Base-by-base conservation (phyloP, 2,329 filamentous ascomycete genomes). In the Thermomyces lanuginosus region DNA sequence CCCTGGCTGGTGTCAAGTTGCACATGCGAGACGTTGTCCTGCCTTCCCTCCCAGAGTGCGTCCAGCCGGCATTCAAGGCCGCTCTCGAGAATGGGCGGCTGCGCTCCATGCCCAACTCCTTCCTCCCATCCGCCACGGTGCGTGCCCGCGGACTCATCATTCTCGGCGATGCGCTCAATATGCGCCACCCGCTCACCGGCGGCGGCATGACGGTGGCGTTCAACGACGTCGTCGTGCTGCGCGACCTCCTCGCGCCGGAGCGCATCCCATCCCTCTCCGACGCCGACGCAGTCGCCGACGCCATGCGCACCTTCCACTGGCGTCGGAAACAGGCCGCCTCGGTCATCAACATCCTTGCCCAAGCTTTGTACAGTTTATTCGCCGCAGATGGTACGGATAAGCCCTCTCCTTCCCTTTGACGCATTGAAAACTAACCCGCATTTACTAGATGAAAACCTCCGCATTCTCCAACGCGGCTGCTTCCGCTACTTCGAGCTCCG, bases 191-290 rank as follows among this genome's bases (percentile, higher is more conserved):
- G 2, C 66, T 98, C 8, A 98, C 89, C 0, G 89, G 89, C 28
- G 89, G 89, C 38, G 89, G 89, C 42, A 98, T 98, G 89, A 95
- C 86, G 0, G 89, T 95, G 2, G 89, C 82, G 1, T 78, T 98
- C 53, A 92, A 86, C 56, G 89, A 98, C 46, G 84, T 80, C 1
- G 66, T 89, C 7, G 55, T 91, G 1, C 65, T 98, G 14, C 62
- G 76, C 1, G 66, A 76, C 6, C 61, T 93, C 12, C 68, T 98
- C 2, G 63, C 69, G 19, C 83, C 82, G 0, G 57, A 66, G 20
- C 54, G 58, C 5, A 65, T 93, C 0, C 75, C 79, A 3, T 59
- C 66, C 36, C 66, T 98, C 2, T 66, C 66, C 32, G 68, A 92
- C 53, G 66, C 69, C 2, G 50, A 53, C 2, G 64, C 68, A 20